Base-by-base conservation (phyloP, 169 alveolate species). In the Cryptosporidium sp. region DNA sequence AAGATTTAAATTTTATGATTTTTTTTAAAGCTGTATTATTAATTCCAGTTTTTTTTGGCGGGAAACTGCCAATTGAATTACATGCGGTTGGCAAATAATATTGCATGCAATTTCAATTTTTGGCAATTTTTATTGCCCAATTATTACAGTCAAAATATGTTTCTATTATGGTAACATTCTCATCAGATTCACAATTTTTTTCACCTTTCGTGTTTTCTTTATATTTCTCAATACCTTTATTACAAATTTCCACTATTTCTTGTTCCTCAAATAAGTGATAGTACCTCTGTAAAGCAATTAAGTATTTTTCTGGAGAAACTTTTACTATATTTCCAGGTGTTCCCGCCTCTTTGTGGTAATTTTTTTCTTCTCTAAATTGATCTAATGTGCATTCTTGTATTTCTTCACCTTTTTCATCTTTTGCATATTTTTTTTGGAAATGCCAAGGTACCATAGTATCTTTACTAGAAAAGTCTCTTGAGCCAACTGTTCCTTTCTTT, bases 381-480 rank as follows among this genome's bases (percentile, higher is more conserved):
- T 60, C 71, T 8, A 9, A 8, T 39, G 51, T 26, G 35, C 52
- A 35, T 21, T 8, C 23, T 21, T 8, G 56, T 48, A 48, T 48
- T n/a, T 48, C 12, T 14, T 48, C 56, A 14, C 23, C 23, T 1
- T 21, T 51, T 1, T 73, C 86, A 3, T 21, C 72, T 21, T 44
- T 80, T 61, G 51, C 60, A 21, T 85, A 85, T 65, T 75, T 69
- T 69, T 85, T 85, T 67, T 85, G 92, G 23, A 85, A 75, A 48
- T 85, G 92, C 92, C 92, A 85, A 18, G 92, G 92, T 1, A 85
- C 92, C 73, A 85, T 44, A 8, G 80, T 75, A 61, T 85, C 92
- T 26, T 85, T 72, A 10, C 61, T 52, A n/a, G 85, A 35, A 53
- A 85, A 69, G 29, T 31, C 37, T 6, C 92, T 69, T 12, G 86